phyloP scores from a whole-genome alignment of 805 yeast genomes.

The Scheffersomyces ergatensis region DNA sequence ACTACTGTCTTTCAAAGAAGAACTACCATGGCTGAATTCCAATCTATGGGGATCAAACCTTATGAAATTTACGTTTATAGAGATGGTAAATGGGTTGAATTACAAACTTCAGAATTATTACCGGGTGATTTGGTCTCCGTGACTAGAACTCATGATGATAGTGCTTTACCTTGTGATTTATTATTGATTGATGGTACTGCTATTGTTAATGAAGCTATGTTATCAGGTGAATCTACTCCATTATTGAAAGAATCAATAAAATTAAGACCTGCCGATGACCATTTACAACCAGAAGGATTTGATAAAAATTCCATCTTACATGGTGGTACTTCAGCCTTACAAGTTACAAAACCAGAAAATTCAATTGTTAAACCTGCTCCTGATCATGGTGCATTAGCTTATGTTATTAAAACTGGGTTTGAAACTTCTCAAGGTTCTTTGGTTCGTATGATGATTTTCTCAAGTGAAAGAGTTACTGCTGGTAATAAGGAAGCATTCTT shows the following conservation, averaged over 20 bases:
- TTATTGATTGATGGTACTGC: conserved; percentile 85
- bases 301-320: conserved; percentile 87
- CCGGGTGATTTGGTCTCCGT: conserved; percentile 92
- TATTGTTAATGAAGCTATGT: conserved; percentile 97
- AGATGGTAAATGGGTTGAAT: conserved; percentile 62
- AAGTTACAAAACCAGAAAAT: conserved; percentile 71
- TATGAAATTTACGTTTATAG: conserved; percentile 74
- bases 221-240: conserved; percentile 98
- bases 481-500: conserved; percentile 93
- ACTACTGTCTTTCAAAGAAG: conserved; percentile 95
- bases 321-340: conserved; percentile 96
- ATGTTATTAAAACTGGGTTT: conserved; percentile 92
- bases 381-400: conserved; percentile 87
- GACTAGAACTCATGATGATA: conserved; percentile 84
- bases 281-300: conserved; percentile 70
- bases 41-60: conserved; percentile 96
- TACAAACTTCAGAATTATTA: conserved; percentile 70
- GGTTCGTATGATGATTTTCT: conserved; percentile 96
- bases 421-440: conserved; percentile 97
- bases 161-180: conserved; percentile 93
- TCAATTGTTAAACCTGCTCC: conserved; percentile 65
- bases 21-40: conserved; percentile 90
- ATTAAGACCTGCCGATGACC: conserved; percentile 72
- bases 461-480: conserved; percentile 93
- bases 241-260: conserved; percentile 87